Conservation (phyloP, 768 basidiomycete species). For the Leccinum fibrillosum region DNA sequence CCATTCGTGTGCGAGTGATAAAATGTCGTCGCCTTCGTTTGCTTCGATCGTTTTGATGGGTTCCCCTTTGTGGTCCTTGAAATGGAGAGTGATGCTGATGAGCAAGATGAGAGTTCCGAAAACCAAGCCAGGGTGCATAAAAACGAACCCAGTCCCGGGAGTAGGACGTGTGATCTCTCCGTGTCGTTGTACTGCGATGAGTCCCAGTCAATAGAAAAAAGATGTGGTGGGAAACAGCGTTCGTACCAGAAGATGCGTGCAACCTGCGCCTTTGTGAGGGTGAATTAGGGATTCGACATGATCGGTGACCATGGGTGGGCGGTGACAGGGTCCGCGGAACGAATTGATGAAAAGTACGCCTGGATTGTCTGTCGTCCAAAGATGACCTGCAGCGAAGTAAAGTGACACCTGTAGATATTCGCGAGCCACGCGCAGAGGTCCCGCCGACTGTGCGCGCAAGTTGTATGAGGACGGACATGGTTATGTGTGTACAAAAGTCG, state of each 20-base stretch:
- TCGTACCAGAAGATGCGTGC: slow-evolving; percentile 19
- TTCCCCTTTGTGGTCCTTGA: slow-evolving; percentile 83
- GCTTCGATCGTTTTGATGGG: slow-evolving; percentile 86
- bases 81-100: slow-evolving; percentile 80
- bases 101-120: background rate
- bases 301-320: background rate
- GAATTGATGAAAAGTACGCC: slow-evolving; percentile 13
- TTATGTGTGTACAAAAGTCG: background rate
- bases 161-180: slow-evolving; percentile 57
- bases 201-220: background rate
- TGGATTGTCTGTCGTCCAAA: background rate
- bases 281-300: background rate
- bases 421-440: slow-evolving; percentile 3
- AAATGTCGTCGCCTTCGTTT: slow-evolving; percentile 90
- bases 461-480: slow-evolving; percentile 4
- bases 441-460: slow-evolving; percentile 12
- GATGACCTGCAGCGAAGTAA: slow-evolving; percentile 2
- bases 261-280: slow-evolving; percentile 7
- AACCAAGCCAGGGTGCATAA: too few relatives aligned
- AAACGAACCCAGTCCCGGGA: slow-evolving; percentile 64
- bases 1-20: slow-evolving; percentile 90
- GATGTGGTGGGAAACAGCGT: background rate
- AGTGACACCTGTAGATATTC: background rate
- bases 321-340: background rate
- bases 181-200: slow-evolving; percentile 34